Percentiles rank a stretch among this genome's conserved stretches.
These are phyloP conservation scores for Hymenochaete sp. DNA, from an alignment of 1,284 basidiomycete species.

Conservation along the genomic window DNA sequence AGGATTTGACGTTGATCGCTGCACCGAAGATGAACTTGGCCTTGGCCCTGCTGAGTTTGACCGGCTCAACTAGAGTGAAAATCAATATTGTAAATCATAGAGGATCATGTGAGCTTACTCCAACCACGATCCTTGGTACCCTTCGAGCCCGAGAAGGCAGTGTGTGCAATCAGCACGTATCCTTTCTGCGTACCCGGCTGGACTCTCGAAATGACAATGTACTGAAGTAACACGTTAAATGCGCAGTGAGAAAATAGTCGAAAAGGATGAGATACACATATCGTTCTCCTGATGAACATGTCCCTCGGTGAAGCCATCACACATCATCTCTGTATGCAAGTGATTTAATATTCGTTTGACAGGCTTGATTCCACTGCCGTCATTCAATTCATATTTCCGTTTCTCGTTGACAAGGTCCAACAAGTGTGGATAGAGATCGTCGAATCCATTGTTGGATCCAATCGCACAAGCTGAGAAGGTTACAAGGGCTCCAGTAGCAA, in stretches of 20 bases:
- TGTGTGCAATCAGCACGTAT: conserved; percentile 84
- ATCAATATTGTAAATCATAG: conserved; percentile 1
- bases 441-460: conserved; percentile 91
- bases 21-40: conserved; percentile 78
- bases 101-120: conserved; percentile 38
- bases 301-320: conserved; percentile 76
- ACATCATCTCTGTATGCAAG: conserved; percentile 83
- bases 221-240: conserved; percentile 44
- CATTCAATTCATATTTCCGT: conserved; percentile 60
- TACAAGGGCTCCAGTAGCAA: conserved; percentile 84
- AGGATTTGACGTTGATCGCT: conserved; percentile 57
- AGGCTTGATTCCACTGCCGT: conserved; percentile 63
- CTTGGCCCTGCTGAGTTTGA: conserved; percentile 72
- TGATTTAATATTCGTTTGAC: conserved; percentile 82
- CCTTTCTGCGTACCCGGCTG: conserved; percentile 88
- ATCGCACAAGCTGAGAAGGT: conserved; percentile 81
- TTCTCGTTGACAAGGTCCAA: conserved; percentile 81
- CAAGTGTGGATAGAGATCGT: conserved; percentile 91
- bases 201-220: conserved; percentile 85
- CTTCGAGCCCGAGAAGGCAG: conserved; percentile 78
- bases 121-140: conserved; percentile 71
- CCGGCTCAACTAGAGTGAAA: conserved; percentile 56
- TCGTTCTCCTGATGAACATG: conserved; percentile 94
- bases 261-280: conserved; percentile 42
- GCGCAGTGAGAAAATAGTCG: conserved; percentile 4